phyloP scores from a whole-genome alignment of 306 rosid species.

The Calophaca sinica region DNA sequence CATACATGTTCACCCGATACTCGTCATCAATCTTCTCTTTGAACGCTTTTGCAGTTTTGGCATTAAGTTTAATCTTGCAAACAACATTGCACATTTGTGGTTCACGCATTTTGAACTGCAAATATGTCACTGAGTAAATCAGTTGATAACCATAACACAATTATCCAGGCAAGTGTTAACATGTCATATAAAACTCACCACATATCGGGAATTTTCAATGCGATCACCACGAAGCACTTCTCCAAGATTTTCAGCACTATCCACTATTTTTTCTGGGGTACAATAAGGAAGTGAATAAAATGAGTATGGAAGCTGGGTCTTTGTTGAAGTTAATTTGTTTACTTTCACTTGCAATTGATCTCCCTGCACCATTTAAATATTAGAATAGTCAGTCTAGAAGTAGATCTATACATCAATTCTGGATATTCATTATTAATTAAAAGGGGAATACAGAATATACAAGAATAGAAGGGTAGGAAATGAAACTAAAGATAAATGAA shows the following conservation, averaged over 20 bases:
- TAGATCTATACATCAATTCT: conserved; percentile 26
- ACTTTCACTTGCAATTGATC: conserved; percentile 92
- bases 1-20: conserved; percentile 97
- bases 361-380: conserved; percentile 70
- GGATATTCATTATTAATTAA: neutral
- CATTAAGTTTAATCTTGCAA: conserved; percentile 66
- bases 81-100: conserved; percentile 86
- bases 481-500: neutral
- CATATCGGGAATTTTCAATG: conserved; percentile 87
- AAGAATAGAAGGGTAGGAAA: neutral
- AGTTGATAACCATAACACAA: conserved; percentile 39
- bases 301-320: conserved; percentile 96
- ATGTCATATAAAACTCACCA: conserved; percentile 61
- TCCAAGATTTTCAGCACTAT: conserved; percentile 95
- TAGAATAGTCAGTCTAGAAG: conserved; percentile 8
- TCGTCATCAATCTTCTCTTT: conserved; percentile 94
- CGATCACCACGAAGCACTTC: conserved; percentile 99
- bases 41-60: conserved; percentile 81
- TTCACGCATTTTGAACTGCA: conserved; percentile 95
- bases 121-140: conserved; percentile 31
- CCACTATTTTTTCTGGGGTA: conserved; percentile 69
- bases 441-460: neutral
- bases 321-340: conserved; percentile 86
- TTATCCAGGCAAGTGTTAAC: neutral
- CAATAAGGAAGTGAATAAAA: conserved; percentile 89